Evolutionary conservation across 1,284 basidiomycete genomes (phyloP).

Genomic region (Marasmius tenuissimus): DNA sequence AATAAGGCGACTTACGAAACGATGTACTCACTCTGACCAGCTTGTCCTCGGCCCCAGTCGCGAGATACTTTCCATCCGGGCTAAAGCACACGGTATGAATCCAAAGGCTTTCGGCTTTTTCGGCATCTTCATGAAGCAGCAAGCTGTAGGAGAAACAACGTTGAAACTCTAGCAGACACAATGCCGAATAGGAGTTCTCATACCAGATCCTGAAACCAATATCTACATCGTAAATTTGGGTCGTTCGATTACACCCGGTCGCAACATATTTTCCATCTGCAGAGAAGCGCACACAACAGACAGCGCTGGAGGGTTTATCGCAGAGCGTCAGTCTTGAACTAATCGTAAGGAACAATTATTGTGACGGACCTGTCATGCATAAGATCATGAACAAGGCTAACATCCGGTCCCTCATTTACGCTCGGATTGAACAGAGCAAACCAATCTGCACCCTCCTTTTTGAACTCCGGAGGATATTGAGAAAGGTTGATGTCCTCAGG

Average conservation of each 20-base stretch:
- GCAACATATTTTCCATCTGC: slow-evolving; percentile 79
- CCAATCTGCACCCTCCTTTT: slow-evolving; percentile 87
- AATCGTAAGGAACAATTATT: neutral
- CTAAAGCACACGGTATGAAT: slow-evolving; percentile 85
- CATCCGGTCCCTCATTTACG: slow-evolving; percentile 73
- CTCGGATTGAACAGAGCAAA: slow-evolving; percentile 85
- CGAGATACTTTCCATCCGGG: slow-evolving; percentile 78
- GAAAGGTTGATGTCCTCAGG: slow-evolving; percentile 49
- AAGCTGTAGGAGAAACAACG: slow-evolving; percentile 44
- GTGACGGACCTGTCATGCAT: slow-evolving; percentile 74
- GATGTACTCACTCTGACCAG: slow-evolving; percentile 67
- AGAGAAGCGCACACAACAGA: slow-evolving; percentile 83
- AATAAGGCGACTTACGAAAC: slow-evolving; percentile 1
- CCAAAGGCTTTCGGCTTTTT: slow-evolving; percentile 73
- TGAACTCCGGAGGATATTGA: slow-evolving; percentile 49
- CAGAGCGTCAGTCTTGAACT: neutral
- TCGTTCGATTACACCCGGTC: slow-evolving; percentile 77
- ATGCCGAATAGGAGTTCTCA: slow-evolving; percentile 6
- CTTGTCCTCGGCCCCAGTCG: slow-evolving; percentile 84
- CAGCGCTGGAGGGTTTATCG: slow-evolving; percentile 47
- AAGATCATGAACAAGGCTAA: slow-evolving; percentile 79
- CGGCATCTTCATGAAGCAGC: slow-evolving; percentile 59
- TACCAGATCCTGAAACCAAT: slow-evolving; percentile 53
- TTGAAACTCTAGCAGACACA: neutral
- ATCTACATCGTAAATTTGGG: slow-evolving; percentile 76